Evolutionary conservation across 1,284 basidiomycete species (phyloP), one percentile per base, ranked within the genome.

Genomic region (Heterobasidion occidentale): DNA sequence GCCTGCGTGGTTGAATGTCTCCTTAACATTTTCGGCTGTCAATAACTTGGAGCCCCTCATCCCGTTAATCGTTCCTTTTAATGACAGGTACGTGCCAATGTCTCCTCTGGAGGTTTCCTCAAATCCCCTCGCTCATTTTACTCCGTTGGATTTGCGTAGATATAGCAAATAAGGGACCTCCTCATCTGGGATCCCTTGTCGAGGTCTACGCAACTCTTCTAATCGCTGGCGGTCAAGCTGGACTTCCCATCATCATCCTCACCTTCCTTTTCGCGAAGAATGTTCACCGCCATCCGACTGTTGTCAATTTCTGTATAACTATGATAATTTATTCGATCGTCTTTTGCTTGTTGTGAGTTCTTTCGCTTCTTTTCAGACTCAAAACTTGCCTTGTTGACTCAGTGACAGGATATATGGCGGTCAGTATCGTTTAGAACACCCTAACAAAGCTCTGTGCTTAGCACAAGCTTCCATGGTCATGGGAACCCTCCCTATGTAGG

Each of bases 321-420:
- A 80, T 79, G 78, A 73, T 79, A 12, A 60, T 83, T 47, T 81
- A 77, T 63, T 82, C 81, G 6, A 62, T 82, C 56, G 69, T 72
- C 20, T 79, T 77, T 62, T 77, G 70, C 61, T 58, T 84, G 19
- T 64, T 74, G 81, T 83, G 59, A 67, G 81, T 70, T 27, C 20
- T 33, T 11, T 34, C 36, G 14, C 17, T 56, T 52, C 57, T 57
- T 50, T 50, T 9, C 58, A 33, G 51, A 9, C 35, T 1, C 27
- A 20, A 38, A 8, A 49, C 12, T 36, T 46, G 11, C 42, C 33
- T 45, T 54, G 19, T 45, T 14, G 36, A 36, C 7, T 7, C 12
- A 9, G 33, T 15, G 33, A n/a, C 47, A 80, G 78, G 53, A 57
- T 74, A 15, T 76, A 77, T 57, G 62, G 67, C 33, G 70, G 73